Evolutionary conservation across 441 rosid genomes (phyloP).

Genomic region (Brassica hybrid): DNA sequence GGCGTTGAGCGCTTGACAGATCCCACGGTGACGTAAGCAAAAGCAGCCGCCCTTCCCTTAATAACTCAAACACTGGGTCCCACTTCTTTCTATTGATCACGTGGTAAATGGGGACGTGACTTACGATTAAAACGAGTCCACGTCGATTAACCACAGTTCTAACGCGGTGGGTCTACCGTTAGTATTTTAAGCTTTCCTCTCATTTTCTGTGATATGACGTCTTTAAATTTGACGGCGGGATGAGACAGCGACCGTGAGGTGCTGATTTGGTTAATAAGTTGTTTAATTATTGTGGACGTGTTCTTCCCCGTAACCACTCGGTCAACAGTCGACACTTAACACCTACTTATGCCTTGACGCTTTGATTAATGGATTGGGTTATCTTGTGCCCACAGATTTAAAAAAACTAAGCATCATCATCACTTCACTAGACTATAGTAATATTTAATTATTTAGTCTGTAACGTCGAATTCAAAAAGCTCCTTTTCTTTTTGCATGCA

Average conservation of each 20-base stretch:
- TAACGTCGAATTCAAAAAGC: not conserved
- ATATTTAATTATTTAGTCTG: not conserved
- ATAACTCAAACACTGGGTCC: slow-evolving; percentile 3
- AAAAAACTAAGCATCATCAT: not conserved
- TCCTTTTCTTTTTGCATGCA: not conserved
- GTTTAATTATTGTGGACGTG: slow-evolving; percentile 6
- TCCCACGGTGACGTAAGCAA: slow-evolving; percentile 15
- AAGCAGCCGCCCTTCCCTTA: slow-evolving; percentile 27
- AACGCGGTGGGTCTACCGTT: slow-evolving; percentile 36
- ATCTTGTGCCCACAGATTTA: slow-evolving; percentile 4
- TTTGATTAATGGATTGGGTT: slow-evolving; percentile 31
- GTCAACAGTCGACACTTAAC: slow-evolving; percentile 34
- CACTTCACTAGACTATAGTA: not conserved
- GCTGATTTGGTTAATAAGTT: not conserved
- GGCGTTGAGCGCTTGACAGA: slow-evolving; percentile 22
- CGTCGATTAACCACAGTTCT: slow-evolving; percentile 16
- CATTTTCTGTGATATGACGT: slow-evolving; percentile 1
- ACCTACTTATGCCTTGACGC: slow-evolving; percentile 28
- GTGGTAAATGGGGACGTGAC: not conserved
- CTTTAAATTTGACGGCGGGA: slow-evolving; percentile 34
- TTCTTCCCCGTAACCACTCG: slow-evolving; percentile 3
- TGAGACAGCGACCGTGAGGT: slow-evolving; percentile 26
- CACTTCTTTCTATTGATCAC: not conserved
- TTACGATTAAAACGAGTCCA: not conserved
- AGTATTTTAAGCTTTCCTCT: not conserved